Percentiles rank a stretch among this genome's conserved stretches.
Evolutionary conservation across 306 rosid genomes (phyloP).

Genomic region (Vicia faba): DNA sequence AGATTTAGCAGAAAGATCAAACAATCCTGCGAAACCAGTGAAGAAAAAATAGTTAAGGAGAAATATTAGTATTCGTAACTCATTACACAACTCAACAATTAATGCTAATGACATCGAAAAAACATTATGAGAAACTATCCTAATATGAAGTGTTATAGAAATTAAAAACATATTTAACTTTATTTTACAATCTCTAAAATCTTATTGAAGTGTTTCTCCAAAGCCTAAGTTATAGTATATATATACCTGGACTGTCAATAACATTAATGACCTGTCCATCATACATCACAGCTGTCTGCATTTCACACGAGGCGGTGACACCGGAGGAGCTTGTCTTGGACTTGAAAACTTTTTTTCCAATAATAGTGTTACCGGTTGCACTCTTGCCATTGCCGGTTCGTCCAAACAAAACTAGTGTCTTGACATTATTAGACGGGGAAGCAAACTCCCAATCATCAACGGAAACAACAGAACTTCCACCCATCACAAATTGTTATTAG

Average conservation of each 20-base stretch:
- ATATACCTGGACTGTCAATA: slow-evolving; percentile 88
- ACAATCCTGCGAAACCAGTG: slow-evolving; percentile 53
- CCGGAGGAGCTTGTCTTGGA: slow-evolving; percentile 60
- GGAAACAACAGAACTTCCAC: slow-evolving; percentile 51
- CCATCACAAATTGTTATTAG: slow-evolving; percentile 46
- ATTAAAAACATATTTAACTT: too few relatives aligned
- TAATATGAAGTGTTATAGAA: too few relatives aligned
- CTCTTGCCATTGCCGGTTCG: slow-evolving; percentile 93
- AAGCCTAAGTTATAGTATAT: too few relatives aligned
- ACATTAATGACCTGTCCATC: slow-evolving; percentile 76
- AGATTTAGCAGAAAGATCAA: slow-evolving; percentile 61
- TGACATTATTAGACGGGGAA: slow-evolving; percentile 46
- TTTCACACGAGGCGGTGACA: slow-evolving; percentile 65
- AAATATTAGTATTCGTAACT: too few relatives aligned
- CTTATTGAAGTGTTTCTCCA: too few relatives aligned
- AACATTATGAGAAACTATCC: too few relatives aligned
- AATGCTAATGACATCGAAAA: too few relatives aligned
- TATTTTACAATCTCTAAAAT: too few relatives aligned
- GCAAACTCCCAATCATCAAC: slow-evolving; percentile 88
- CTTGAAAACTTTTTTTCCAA: slow-evolving; percentile 66
- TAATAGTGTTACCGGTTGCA: slow-evolving; percentile 82
- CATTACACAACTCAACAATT: too few relatives aligned
- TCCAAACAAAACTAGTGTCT: slow-evolving; percentile 78
- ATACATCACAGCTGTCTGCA: slow-evolving; percentile 46
- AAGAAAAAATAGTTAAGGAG: too few relatives aligned